Percentiles rank a stretch among this genome's conserved stretches.
Evolutionary conservation across 345 rosid genomes (phyloP).

Genomic region (Rhodamnia rubescens): DNA sequence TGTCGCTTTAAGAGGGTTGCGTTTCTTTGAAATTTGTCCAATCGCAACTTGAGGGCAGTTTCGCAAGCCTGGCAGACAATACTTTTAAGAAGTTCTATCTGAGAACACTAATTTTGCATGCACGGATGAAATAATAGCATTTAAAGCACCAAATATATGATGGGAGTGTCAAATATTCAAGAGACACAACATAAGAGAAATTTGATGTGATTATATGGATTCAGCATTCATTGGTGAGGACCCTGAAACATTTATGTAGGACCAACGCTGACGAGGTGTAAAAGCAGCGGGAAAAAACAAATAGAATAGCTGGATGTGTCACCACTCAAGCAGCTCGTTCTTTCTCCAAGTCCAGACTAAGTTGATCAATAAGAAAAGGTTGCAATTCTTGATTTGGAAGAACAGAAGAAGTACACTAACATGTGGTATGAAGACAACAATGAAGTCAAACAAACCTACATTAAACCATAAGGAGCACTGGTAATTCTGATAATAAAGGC

Average conservation of each 20-base stretch:
- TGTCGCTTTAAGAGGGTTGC: conserved; percentile 44
- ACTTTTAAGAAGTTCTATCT: neutral
- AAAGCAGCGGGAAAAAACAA: neutral
- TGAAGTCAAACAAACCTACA: neutral
- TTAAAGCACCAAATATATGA: neutral
- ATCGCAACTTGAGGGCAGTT: conserved; percentile 50
- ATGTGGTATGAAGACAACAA: neutral
- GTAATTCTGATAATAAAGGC: neutral
- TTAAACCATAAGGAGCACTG: neutral
- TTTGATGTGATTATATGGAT: neutral
- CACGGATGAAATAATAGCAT: neutral
- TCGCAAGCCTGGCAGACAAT: conserved; percentile 43
- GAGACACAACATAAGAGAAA: neutral
- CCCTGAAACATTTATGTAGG: neutral
- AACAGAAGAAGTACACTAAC: neutral
- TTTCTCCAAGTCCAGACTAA: neutral
- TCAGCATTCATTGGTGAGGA: neutral
- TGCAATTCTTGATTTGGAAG: neutral
- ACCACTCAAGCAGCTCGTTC: neutral
- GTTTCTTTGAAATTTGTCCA: conserved; percentile 60
- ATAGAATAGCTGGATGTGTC: neutral
- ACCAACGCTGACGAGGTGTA: neutral
- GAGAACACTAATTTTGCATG: neutral
- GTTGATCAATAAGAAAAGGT: neutral
- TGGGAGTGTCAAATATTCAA: neutral